A percentile compares a stretch with the other conserved stretches of the same genome.
phyloP scores from a whole-genome alignment of 768 basidiomycete species.

The Melanogaster broomeanus region DNA sequence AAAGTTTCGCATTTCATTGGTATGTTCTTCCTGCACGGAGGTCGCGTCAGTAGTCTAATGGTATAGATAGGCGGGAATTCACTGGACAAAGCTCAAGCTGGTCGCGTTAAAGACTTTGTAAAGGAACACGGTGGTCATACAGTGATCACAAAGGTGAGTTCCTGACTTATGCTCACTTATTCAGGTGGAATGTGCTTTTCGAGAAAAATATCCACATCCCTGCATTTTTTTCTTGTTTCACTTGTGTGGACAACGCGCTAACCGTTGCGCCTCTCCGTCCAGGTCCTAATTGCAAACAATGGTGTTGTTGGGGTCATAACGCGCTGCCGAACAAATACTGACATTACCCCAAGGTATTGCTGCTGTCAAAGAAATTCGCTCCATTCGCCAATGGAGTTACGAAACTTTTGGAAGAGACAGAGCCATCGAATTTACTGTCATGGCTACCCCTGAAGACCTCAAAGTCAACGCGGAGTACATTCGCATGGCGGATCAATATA shows the following conservation, averaged over 20 bases:
- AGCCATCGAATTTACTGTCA: constrained; percentile 97
- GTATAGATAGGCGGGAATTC: constrained; percentile 82
- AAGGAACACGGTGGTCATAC: constrained; percentile 92
- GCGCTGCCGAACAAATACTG: constrained; percentile 16
- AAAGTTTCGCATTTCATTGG: constrained; percentile 68
- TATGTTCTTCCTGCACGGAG: constrained; percentile 26
- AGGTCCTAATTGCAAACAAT: constrained; percentile 99
- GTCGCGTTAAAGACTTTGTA: constrained; percentile 89
- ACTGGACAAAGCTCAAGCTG: constrained; percentile 77
- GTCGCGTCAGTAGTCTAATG: constrained; percentile 13
- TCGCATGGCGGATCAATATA: constrained; percentile 98
- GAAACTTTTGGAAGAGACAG: constrained; percentile 97
- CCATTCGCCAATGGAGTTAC: constrained; percentile 99
- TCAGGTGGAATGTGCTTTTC: constrained; percentile 2
- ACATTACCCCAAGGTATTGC: constrained; percentile 75
- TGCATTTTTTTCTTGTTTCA: background rate
- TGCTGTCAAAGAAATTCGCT: constrained; percentile 98
- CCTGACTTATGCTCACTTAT: constrained; percentile 16
- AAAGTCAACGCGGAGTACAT: constrained; percentile 99
- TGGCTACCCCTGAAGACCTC: constrained; percentile 98
- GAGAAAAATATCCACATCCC: background rate
- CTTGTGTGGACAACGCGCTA: constrained; percentile 1
- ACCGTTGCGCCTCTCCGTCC: constrained; percentile 2
- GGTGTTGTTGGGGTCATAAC: constrained; percentile 46
- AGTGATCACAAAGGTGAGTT: constrained; percentile 91